These are phyloP conservation scores for Saccharum hybrid DNA, from an alignment of 202 grass and related monocot species.

Conservation along the genomic window DNA sequence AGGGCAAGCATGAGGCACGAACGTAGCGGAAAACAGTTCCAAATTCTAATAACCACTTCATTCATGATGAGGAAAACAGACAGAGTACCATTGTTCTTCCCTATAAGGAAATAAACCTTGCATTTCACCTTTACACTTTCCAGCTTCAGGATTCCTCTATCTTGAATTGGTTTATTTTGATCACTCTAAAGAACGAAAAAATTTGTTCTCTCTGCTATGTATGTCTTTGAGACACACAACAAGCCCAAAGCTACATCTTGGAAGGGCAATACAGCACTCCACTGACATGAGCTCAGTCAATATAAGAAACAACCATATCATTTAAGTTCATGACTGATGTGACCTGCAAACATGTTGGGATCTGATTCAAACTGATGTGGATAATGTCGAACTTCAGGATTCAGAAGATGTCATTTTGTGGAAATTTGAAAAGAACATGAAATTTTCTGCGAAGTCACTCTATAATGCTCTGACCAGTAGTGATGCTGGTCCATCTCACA, in stretches of 20 bases:
- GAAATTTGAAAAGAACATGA: too few species aligned
- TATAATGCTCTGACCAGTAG: too few species aligned
- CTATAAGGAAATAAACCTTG: not conserved
- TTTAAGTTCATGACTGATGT: not conserved
- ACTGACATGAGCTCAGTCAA: not conserved
- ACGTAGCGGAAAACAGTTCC: not conserved
- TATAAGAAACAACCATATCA: not conserved
- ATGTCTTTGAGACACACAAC: not conserved
- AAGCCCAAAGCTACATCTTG: not conserved
- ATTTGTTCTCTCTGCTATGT: not conserved
- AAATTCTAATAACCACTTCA: not conserved
- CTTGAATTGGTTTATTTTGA: not conserved
- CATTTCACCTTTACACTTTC: not conserved
- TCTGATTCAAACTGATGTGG: too few species aligned
- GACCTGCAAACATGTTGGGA: too few species aligned
- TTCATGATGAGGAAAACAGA: slow-evolving; percentile 7
- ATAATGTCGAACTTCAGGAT: too few species aligned
- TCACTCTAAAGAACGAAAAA: not conserved
- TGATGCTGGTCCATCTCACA: too few species aligned
- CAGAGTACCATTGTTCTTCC: not conserved
- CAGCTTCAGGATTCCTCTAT: not conserved
- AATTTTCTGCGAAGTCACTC: too few species aligned
- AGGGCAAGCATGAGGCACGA: not conserved
- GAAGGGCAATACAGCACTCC: not conserved
- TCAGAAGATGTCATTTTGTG: too few species aligned